Base-by-base conservation (phyloP, 257 asterid genomes). In the Rehmannia glutinosa region DNA sequence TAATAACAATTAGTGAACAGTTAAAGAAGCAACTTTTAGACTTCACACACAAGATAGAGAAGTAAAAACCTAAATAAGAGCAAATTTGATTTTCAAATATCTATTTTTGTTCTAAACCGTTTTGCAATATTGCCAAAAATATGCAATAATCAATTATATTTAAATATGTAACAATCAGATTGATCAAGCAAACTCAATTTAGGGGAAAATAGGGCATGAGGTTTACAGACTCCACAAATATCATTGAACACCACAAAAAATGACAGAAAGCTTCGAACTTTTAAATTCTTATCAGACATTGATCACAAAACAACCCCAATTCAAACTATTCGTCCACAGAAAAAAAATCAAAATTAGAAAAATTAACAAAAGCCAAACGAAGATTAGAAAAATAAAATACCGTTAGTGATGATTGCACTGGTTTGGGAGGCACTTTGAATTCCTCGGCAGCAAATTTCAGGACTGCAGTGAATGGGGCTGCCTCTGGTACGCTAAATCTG, bases 401-500 rank as follows among this genome's bases (percentile, higher is more conserved):
- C 98, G 53, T 90, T 92, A 15, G 98, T 92, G 80, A 92, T 90
- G 50, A 92, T 90, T 60, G 97, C 98, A 70, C 98, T 92, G 50
- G 98, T 92, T 73, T 92, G 96, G 97, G 96, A 68, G 97, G 98
- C 38, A 92, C 97, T 79, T 92, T 92, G 84, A 92, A 92, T 92
- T 92, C 98, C 80, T 92, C 98, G 8, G 98, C 96, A 1, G 97
- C 95, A 55, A 80, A 92, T 83, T 92, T 92, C 64, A 92, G 86
- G 23, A 92, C 98, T n/a, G 98, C 98, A 2, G 98, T 92, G 72
- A 92, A 92, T 17, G 98, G 97, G 7, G 98, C 98, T 43, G 87
- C 98, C 84, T 92, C 98, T 6, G 98, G 97, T 33, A 92, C 97
- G 83, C 97, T 92, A 69, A 92, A 90, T 64, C 99, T 93, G 84